These are phyloP conservation scores for Cercophora scortea DNA, from an alignment of 495 filamentous ascomycete species.

Conservation along the genomic window DNA sequence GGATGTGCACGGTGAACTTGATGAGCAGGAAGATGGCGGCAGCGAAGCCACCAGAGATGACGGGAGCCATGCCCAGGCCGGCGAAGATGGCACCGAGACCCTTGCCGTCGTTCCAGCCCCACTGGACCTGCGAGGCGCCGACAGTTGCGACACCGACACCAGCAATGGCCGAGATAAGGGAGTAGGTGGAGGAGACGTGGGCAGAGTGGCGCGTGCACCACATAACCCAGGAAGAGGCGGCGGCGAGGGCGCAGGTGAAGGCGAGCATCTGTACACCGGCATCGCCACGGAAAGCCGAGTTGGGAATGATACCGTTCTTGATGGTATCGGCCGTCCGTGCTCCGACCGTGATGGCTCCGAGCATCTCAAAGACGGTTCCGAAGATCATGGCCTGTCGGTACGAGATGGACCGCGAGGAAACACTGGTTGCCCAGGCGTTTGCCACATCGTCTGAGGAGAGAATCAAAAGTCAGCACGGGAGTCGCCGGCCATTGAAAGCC, in stretches of 20 bases:
- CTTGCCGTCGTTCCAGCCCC: conserved; percentile 42
- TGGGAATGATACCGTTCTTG: conserved; percentile 55
- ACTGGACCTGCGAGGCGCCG: conserved; percentile 44
- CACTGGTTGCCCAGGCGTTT: conserved; percentile 66
- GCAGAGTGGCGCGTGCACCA: conserved; percentile 46
- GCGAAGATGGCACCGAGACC: conserved; percentile 50
- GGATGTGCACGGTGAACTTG: conserved; percentile 56
- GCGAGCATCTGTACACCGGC: conserved; percentile 53
- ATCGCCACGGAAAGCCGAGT: conserved; percentile 41
- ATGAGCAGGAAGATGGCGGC: conserved; percentile 55
- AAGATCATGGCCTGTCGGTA: conserved; percentile 60
- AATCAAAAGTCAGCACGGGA: neutral
- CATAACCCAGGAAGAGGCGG: conserved; percentile 52
- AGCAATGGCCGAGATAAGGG: conserved; percentile 52
- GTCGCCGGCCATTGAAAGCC: neutral
- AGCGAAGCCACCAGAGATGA: conserved; percentile 49
- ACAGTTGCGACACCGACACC: conserved; percentile 57
- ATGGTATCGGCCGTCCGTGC: conserved; percentile 61
- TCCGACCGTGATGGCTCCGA: conserved; percentile 56
- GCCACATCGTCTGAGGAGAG: conserved; percentile 57
- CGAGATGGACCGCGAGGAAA: conserved; percentile 59
- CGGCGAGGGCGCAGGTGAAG: conserved; percentile 52
- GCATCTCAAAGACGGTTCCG: conserved; percentile 58
- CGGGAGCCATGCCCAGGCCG: conserved; percentile 54
- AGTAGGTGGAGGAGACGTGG: conserved; percentile 63